These are phyloP conservation scores for Gracilaria gracilis DNA, from an alignment of 23 red algal genomes.

Conservation along the genomic window DNA sequence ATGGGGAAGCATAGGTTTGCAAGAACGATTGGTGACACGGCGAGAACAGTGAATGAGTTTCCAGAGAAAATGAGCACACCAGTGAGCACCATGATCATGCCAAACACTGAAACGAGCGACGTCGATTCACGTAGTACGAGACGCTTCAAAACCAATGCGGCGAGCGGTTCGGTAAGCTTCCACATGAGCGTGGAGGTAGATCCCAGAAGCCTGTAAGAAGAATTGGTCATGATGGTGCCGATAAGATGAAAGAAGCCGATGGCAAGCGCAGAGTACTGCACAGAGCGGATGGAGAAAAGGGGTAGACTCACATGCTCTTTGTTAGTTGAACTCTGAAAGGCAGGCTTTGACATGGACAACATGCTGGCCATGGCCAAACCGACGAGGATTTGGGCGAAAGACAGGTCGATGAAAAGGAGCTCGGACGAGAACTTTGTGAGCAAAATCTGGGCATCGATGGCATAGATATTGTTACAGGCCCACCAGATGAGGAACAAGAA, in stretches of 20 bases:
- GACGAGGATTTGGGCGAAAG: constrained; percentile 28
- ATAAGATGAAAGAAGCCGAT: constrained; percentile 42
- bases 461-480: constrained; percentile 34
- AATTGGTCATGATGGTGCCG: constrained; percentile 29
- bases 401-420: constrained; percentile 14
- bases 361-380: constrained; percentile 15
- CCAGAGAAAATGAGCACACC: constrained; percentile 34
- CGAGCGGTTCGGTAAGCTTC: constrained; percentile 45
- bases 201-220: constrained; percentile 34
- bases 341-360: constrained; percentile 7
- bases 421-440: constrained; percentile 31
- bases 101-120: not conserved
- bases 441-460: constrained; percentile 35
- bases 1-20: constrained; percentile 29
- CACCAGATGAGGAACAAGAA: constrained; percentile 22
- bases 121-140: constrained; percentile 17
- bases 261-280: not conserved
- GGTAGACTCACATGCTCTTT: not conserved
- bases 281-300: not conserved
- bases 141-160: constrained; percentile 21
- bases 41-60: constrained; percentile 17
- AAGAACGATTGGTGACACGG: constrained; percentile 46
- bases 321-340: not conserved
- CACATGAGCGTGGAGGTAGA: constrained; percentile 36
- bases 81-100: constrained; percentile 8